phyloP scores from a whole-genome alignment of 192 early-diverging fungal species.

The Backusella tuberculispora region DNA sequence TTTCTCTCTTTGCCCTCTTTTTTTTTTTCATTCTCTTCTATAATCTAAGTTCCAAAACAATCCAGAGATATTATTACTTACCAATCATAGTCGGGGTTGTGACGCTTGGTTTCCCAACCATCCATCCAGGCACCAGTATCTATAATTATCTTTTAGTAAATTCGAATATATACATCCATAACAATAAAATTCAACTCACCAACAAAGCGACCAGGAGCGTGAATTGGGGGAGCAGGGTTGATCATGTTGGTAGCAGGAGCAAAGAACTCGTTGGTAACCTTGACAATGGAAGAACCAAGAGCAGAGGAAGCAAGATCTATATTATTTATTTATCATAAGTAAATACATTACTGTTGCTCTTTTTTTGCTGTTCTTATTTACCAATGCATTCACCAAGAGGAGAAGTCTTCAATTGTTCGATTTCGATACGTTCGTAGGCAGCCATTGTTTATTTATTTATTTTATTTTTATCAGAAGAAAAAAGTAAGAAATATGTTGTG shows the following conservation, averaged over 20 bases:
- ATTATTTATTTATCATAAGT: neutral
- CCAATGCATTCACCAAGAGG: constrained; percentile 25
- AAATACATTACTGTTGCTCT: neutral
- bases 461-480: constrained; percentile 14
- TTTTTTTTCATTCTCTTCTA: neutral
- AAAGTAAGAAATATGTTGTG: neutral
- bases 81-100: constrained; percentile 91
- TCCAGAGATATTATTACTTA: too few species aligned
- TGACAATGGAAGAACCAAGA: constrained; percentile 74
- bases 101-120: constrained; percentile 94
- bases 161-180: neutral
- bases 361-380: neutral
- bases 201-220: constrained; percentile 56
- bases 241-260: constrained; percentile 84
- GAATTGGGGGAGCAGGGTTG: constrained; percentile 70
- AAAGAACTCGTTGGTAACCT: constrained; percentile 93
- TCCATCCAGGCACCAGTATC: constrained; percentile 79
- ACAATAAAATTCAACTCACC: constrained; percentile 45
- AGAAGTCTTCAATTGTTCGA: constrained; percentile 25
- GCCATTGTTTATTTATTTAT: constrained; percentile 16
- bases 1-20: neutral
- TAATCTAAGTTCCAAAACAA: neutral
- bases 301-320: constrained; percentile 78
- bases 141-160: constrained; percentile 1
- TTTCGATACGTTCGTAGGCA: constrained; percentile 25